A percentile compares a stretch with the other conserved stretches of the same genome.
Evolutionary conservation across 352 stramenopile species (phyloP).

Genomic region (Globisporangium acanthophoron): DNA sequence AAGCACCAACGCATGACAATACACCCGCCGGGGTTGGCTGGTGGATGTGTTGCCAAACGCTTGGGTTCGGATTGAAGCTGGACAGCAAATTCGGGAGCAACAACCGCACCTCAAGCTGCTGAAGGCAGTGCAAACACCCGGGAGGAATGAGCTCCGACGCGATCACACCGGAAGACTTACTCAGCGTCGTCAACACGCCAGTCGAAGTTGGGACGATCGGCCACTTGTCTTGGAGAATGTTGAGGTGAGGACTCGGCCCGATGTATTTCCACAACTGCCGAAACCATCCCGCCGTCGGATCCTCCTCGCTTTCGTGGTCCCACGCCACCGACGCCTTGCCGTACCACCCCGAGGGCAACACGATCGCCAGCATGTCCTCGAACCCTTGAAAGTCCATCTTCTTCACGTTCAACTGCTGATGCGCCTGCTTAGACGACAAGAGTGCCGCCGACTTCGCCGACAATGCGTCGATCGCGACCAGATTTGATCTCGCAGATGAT

Average conservation of each 20-base stretch:
- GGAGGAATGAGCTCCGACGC: constrained; percentile 47
- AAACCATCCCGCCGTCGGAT: constrained; percentile 53
- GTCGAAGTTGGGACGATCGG: constrained; percentile 59
- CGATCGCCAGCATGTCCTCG: constrained; percentile 40
- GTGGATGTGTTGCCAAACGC: constrained; percentile 73
- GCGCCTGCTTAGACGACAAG: constrained; percentile 25
- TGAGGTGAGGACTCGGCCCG: constrained; percentile 33
- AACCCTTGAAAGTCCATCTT: constrained; percentile 44
- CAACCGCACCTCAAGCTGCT: constrained; percentile 46
- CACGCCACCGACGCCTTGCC: constrained; percentile 23
- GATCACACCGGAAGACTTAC: constrained; percentile 36
- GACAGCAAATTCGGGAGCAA: constrained; percentile 53
- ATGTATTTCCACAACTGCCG: constrained; percentile 58
- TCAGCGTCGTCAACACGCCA: constrained; percentile 33
- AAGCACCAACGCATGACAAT: constrained; percentile 32
- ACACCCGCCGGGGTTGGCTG: constrained; percentile 55
- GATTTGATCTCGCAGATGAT: constrained; percentile 19
- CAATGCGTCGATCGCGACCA: constrained; percentile 42
- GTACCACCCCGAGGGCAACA: constrained; percentile 49
- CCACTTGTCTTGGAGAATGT: constrained; percentile 55
- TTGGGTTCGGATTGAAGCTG: constrained; percentile 37
- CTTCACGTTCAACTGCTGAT: constrained; percentile 39
- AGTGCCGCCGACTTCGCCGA: constrained; percentile 19
- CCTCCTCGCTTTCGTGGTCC: constrained; percentile 17
- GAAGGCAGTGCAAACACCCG: constrained; percentile 29